Conservation (phyloP, 176 grass and related monocot genomes). For the Aegilops bicornis region DNA sequence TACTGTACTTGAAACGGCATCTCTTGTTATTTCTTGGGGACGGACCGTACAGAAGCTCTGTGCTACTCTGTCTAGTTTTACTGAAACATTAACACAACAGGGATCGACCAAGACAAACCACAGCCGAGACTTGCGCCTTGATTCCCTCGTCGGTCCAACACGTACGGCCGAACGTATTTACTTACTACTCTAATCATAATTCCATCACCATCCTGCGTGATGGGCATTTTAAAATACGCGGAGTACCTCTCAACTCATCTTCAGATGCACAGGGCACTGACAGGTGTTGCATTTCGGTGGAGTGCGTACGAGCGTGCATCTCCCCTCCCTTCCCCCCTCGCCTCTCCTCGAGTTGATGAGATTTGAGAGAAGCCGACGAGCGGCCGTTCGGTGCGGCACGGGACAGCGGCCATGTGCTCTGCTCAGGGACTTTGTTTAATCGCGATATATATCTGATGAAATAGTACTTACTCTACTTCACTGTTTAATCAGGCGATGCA, state of each 20-base stretch:
- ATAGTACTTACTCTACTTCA: not conserved
- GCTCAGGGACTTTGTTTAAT: not conserved
- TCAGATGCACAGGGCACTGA: not conserved
- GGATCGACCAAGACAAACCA: conserved; percentile 1
- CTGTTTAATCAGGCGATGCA: not conserved
- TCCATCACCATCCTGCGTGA: not conserved
- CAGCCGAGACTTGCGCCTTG: not conserved
- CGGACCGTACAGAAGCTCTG: not conserved
- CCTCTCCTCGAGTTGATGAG: not conserved
- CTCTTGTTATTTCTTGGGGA: not conserved
- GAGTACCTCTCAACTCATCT: not conserved
- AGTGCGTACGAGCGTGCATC: not conserved
- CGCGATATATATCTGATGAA: not conserved
- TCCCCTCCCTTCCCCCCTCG: too few species aligned
- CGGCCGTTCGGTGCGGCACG: not conserved
- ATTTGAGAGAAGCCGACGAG: not conserved
- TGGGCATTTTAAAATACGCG: not conserved
- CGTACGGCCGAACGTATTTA: not conserved
- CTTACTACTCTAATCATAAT: not conserved
- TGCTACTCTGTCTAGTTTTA: conserved; percentile 9
- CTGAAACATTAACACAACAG: not conserved
- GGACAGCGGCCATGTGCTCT: conserved; percentile 13
- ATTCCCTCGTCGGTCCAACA: not conserved
- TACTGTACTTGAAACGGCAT: not conserved
- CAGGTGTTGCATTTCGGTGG: not conserved